Percentiles rank a stretch among this genome's conserved stretches.
Conservation (phyloP, 352 stramenopile genomes). For the Phytophthora brassicae region DNA sequence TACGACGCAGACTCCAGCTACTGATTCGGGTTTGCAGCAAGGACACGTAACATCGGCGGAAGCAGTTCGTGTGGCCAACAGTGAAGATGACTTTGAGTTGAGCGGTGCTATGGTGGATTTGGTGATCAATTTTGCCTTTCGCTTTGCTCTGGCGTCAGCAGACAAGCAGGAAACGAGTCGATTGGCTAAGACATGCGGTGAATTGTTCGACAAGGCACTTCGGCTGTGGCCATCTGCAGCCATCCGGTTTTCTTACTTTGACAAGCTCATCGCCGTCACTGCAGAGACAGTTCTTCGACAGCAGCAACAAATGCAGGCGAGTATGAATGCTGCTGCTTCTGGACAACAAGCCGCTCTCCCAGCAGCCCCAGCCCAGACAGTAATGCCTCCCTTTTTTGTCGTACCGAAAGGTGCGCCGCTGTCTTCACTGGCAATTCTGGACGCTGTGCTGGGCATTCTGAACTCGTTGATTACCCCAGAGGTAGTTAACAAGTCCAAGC, state of each 20-base stretch:
- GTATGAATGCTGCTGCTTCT: slow-evolving; percentile 27
- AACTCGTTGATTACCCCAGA: slow-evolving; percentile 82
- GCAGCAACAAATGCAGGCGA: slow-evolving; percentile 54
- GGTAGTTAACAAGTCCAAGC: slow-evolving; percentile 73
- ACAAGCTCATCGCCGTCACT: slow-evolving; percentile 90
- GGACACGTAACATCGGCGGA: slow-evolving; percentile 8
- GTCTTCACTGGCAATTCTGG: slow-evolving; percentile 84
- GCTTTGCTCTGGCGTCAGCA: slow-evolving; percentile 85
- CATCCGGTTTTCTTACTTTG: slow-evolving; percentile 91
- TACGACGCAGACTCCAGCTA: not conserved
- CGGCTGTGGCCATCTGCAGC: slow-evolving; percentile 81
- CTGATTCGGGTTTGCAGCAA: slow-evolving; percentile 14
- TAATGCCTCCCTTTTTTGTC: slow-evolving; percentile 81
- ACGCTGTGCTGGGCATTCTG: slow-evolving; percentile 85
- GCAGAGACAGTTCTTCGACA: slow-evolving; percentile 84
- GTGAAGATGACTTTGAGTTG: slow-evolving; percentile 87
- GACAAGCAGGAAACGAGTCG: slow-evolving; percentile 89
- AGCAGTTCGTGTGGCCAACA: slow-evolving; percentile 31
- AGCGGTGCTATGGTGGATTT: slow-evolving; percentile 89
- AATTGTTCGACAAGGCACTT: slow-evolving; percentile 87
- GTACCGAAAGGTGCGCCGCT: slow-evolving; percentile 83
- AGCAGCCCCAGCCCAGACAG: slow-evolving; percentile 32
- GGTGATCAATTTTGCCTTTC: slow-evolving; percentile 92
- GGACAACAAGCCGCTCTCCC: slow-evolving; percentile 33
- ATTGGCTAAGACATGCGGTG: slow-evolving; percentile 86